Base-by-base conservation (phyloP, 2,329 filamentous ascomycete genomes). In the Phoma sp. region DNA sequence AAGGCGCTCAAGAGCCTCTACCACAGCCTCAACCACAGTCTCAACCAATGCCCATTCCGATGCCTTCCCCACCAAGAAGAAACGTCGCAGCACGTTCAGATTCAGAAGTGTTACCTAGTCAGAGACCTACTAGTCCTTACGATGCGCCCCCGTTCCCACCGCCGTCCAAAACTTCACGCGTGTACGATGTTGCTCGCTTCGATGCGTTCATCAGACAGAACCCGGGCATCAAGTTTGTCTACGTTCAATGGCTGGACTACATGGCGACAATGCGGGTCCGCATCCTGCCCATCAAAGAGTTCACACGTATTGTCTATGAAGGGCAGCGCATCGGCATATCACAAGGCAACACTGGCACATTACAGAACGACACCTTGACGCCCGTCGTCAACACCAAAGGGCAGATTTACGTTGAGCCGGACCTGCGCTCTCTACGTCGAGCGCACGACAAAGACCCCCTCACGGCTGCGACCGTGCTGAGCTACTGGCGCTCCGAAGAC, bases 171-270 rank as follows among this genome's bases (percentile, higher is more conserved):
- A 59, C 55, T 4, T 62, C 70, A 9, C 61, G 67, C 41, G 60
- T 73, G 15, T 78, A 75, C 43, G 71, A 78, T 51, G 61, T 71
- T 19, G 70, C 78, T 22, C 49, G 76, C 1, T 76, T 79, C 48
- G 76, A 81, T 13, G 64, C 68, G 0, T 86, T 88, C 64, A 71
- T 86, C 9, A 70, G 75, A 17, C 71, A 76, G 17, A 80, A 87
- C 50, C 74, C 81, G 0, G 71, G 77, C 0, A 77, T 86, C 4
- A 85, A 87, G 57, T 93, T 88, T 66, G 74, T 96, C 17, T 87
- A 90, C 58, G 78, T 94, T 12, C 88, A 89, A 72, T 96, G 89
- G 86, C 78, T 89, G 22, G 91, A 96, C 73, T 88, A 90, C 72
- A 91, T 90, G n/a, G 85, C 85, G 2, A 88, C 84, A 2, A 72